Base-by-base conservation (phyloP, 1,139 yeast species). In the Suhomyces choctaworum region DNA sequence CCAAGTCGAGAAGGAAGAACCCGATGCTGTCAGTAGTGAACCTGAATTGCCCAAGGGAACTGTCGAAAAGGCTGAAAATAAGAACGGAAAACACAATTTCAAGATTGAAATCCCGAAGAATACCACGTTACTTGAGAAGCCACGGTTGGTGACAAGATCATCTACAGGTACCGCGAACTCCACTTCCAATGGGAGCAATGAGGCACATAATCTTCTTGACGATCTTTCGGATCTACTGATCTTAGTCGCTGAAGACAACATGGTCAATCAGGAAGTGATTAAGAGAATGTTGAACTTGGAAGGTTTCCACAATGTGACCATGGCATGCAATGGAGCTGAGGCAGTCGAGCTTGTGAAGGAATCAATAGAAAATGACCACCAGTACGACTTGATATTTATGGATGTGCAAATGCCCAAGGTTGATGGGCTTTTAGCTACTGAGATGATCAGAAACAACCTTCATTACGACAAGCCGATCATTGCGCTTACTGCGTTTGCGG, bases 371-470 rank as follows among this genome's bases (percentile, higher is more conserved):
- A 51, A 52, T 11, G 58, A 63, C 17, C 60, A 61, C 12, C 29
- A 44, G 8, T 54, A 54, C 56, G 92, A 86, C 51, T 62, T 92
- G 36, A 78, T 92, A 6, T 85, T 92, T 53, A 90, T 92, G 97
- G 98, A 92, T 62, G 88, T 92, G 34, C 96, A 89, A 59, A 92
- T 92, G 98, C 98, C 97, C 2, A 80, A 77, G 48, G 73, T 87
- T 47, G 95, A 89, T 57, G 98, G 98, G 2, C 62, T 90, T 28
- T 69, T 79, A 21, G 95, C 97, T 1, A 87, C 97, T 0, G 76
- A 70, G 48, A 68, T 75, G 56, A 85, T 92, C 27, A 70, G 96
- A 32, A 64, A 73, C 20, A 80, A 82, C 32, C 62, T 86, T 37
- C 73, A 76, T 4, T 89, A 76, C 55, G 64, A 66, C 1, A 74